A percentile compares a stretch with the other conserved stretches of the same genome.
Conservation (phyloP, 1,139 yeast species). For the Candida tetrigidarum region DNA sequence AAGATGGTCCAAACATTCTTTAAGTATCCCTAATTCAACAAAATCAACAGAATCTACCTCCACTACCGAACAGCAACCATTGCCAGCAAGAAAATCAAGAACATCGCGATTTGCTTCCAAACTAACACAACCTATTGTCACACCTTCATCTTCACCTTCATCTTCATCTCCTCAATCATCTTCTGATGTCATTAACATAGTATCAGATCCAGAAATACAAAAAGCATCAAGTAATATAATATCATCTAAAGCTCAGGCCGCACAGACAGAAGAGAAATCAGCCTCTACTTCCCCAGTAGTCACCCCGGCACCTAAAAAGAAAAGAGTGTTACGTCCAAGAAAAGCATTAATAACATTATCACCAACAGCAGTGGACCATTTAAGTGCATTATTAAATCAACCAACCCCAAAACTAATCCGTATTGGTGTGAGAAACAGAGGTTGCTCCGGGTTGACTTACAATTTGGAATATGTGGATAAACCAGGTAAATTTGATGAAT, state of each 20-base stretch:
- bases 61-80: slow-evolving; percentile 19
- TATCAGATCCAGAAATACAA: slow-evolving; percentile 16
- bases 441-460: slow-evolving; percentile 94
- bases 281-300: slow-evolving; percentile 14
- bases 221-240: slow-evolving; percentile 14
- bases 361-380: slow-evolving; percentile 72
- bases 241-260: slow-evolving; percentile 9
- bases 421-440: slow-evolving; percentile 93
- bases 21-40: slow-evolving; percentile 14
- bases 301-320: slow-evolving; percentile 30
- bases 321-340: slow-evolving; percentile 74
- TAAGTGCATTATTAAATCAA: slow-evolving; percentile 66
- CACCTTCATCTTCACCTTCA: slow-evolving; percentile 15
- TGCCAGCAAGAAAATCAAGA: slow-evolving; percentile 37
- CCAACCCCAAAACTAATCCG: slow-evolving; percentile 90
- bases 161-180: slow-evolving; percentile 13
- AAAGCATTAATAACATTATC: slow-evolving; percentile 87
- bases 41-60: slow-evolving; percentile 10
- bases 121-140: slow-evolving; percentile 8
- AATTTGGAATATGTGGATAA: slow-evolving; percentile 85
- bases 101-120: slow-evolving; percentile 37
- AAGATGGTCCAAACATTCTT: slow-evolving; percentile 29
- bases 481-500: slow-evolving; percentile 94
- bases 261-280: slow-evolving; percentile 11
- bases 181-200: slow-evolving; percentile 14